Base-by-base conservation (phyloP, 2,329 filamentous ascomycete genomes). In the Fusarium coffeatum region DNA sequence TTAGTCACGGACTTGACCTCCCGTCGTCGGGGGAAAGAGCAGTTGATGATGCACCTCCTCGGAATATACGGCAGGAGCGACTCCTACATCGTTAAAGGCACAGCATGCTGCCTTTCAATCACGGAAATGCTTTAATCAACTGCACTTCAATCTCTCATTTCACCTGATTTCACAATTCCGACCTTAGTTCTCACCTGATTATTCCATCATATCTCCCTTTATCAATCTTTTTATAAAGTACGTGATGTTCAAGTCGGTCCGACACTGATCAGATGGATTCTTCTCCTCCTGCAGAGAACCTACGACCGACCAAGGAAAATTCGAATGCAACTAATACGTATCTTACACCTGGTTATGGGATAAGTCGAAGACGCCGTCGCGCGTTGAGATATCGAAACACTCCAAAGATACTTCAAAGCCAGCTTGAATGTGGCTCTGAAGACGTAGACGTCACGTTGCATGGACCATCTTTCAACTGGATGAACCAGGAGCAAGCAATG, bases 11-110 rank as follows among this genome's bases (percentile, higher is more conserved):
- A 64, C 37, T 64, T 64, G 28, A 64, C 43, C 59, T 57, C 30
- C 49, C 49, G 60, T 32, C 28, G 23, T 43, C 56, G 22, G 56
- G 18, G 43, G 34, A 53, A 23, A 47, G 23, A 34, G 59, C 27
- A 37, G 64, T 40, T 58, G 51, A 41, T 34, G 28, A 66, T 57
- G 60, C 56, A 57, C 50, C 57, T 71, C 16, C 58, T 48, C 32
- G 23, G 34, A 34, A 46, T 20, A 61, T 43, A 46, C 28, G 34
- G 48, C 50, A 64, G 59, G 59, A 64, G 49, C 59, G 23, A 22
- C 25, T 45, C 55, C 23, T 30, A 40, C 18, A n/a, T 57, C 4
- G 27, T 25, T 27, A 9, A n/a, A 28, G n/a, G 11, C 25, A 16
- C 11, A 37, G 32, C 18, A 34, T 27, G 28, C 34, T 28, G 20